phyloP scores from a whole-genome alignment of 192 early-diverging fungal species.

The Coemansia sp. region DNA sequence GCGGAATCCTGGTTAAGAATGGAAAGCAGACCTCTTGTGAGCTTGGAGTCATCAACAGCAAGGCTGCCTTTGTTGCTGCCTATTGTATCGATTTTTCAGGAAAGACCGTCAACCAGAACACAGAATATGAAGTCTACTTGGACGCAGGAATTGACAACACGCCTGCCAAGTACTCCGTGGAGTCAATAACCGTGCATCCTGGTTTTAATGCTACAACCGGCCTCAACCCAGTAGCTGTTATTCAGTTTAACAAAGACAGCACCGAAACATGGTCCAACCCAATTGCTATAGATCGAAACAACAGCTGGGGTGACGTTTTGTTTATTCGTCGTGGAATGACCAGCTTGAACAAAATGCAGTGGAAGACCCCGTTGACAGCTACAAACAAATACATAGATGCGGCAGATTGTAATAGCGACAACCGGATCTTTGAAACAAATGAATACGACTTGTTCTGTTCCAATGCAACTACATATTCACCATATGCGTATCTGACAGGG shows the following conservation, averaged over 20 bases:
- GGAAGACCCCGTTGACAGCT: not conserved
- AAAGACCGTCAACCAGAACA: not conserved
- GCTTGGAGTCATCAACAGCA: constrained; percentile 10
- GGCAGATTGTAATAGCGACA: not conserved
- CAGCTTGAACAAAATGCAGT: not conserved
- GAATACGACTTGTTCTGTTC: constrained; percentile 5
- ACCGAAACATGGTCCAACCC: not conserved
- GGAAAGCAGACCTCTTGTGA: constrained; percentile 12
- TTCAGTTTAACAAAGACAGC: constrained; percentile 2
- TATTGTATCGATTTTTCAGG: constrained; percentile 9
- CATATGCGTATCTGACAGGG: not conserved
- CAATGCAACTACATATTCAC: not conserved
- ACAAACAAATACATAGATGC: not conserved
- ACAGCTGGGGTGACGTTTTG: not conserved
- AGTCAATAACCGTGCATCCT: not conserved
- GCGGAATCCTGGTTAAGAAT: not conserved
- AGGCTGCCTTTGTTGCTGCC: not conserved
- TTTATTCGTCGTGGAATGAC: not conserved
- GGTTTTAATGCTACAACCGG: not conserved
- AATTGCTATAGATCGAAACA: not conserved
- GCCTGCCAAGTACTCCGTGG: constrained; percentile 4
- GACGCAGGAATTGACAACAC: constrained; percentile 14
- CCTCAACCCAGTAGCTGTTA: constrained; percentile 10
- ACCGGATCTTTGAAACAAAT: not conserved
- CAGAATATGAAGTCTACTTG: constrained; percentile 10